These are phyloP conservation scores for Microdochium bolleyi DNA, from an alignment of 2,329 filamentous ascomycete genomes.

Conservation along the genomic window DNA sequence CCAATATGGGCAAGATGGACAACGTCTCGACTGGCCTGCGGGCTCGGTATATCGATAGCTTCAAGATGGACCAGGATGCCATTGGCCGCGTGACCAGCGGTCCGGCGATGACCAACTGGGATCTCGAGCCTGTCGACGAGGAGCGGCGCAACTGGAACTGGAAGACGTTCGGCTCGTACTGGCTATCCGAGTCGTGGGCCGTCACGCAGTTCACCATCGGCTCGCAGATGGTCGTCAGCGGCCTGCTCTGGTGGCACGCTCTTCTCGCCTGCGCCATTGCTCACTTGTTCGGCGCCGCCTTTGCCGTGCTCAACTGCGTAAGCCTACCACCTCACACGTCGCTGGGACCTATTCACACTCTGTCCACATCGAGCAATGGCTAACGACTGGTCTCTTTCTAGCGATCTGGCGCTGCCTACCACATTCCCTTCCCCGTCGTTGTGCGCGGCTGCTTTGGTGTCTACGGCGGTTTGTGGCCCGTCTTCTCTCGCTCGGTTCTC, in stretches of 20 bases:
- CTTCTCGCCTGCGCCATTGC: neutral
- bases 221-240: neutral
- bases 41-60: neutral
- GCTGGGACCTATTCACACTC: too few relatives aligned
- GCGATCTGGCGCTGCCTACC: neutral
- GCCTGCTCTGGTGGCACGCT: neutral
- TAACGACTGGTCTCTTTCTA: neutral
- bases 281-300: neutral
- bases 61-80: neutral
- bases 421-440: neutral
- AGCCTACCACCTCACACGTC: neutral
- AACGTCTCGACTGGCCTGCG: neutral
- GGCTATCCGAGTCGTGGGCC: neutral
- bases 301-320: neutral
- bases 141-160: slow-evolving; percentile 1
- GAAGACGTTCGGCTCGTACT: neutral
- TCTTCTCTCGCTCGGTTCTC: neutral
- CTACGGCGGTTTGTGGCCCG: neutral
- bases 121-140: neutral
- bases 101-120: neutral
- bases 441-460: neutral
- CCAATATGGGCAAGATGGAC: neutral
- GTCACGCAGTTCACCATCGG: neutral
- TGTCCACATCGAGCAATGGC: neutral
- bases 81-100: neutral